Evolutionary conservation across 306 rosid genomes (phyloP).

Genomic region (apple (Malus domestica)): DNA sequence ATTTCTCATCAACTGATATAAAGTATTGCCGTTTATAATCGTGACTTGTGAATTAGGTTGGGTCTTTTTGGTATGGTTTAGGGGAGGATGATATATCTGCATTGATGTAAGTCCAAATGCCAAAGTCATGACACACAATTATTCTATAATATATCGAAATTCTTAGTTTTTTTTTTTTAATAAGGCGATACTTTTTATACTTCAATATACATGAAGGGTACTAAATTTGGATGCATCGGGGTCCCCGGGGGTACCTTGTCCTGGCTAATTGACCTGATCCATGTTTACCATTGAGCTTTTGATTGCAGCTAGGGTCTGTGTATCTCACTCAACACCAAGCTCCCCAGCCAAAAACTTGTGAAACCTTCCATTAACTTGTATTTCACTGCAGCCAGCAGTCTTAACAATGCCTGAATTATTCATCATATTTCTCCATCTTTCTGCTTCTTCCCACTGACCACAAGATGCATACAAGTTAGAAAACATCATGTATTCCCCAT

Average conservation of each 20-base stretch:
- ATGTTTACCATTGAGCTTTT: neutral
- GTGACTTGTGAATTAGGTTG: neutral
- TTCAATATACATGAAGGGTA: neutral
- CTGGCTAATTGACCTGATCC: neutral
- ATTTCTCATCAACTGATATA: neutral
- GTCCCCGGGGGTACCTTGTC: too few species aligned
- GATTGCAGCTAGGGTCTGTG: neutral
- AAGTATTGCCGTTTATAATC: neutral
- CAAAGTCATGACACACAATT: neutral
- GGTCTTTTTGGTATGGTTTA: neutral
- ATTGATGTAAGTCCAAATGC: neutral
- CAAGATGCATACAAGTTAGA: conserved; percentile 25
- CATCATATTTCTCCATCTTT: conserved; percentile 30
- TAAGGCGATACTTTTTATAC: neutral
- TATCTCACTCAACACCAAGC: neutral
- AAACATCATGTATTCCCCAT: conserved; percentile 32
- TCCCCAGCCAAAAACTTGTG: conserved; percentile 30
- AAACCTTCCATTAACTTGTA: conserved; percentile 16
- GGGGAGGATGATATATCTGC: neutral
- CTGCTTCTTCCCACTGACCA: conserved; percentile 23
- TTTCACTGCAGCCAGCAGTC: conserved; percentile 22
- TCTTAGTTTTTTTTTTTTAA: neutral
- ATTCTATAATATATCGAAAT: neutral
- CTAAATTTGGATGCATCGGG: neutral
- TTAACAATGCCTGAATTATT: conserved; percentile 23